phyloP scores from a whole-genome alignment of 1,284 basidiomycete species.

The Leccinum fuscescens region DNA sequence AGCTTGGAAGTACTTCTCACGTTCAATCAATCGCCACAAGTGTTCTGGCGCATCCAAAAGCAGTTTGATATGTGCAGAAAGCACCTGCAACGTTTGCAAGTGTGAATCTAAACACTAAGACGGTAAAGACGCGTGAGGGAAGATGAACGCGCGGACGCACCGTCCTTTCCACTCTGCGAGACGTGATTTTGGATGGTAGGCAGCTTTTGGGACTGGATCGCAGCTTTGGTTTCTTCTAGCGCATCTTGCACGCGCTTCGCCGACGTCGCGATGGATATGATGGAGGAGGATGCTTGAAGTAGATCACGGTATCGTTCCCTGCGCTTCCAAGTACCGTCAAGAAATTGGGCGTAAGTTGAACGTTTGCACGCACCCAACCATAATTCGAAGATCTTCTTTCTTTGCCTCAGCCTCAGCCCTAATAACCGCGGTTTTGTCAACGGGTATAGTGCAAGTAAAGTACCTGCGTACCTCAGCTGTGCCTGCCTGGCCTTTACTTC shows the following conservation, averaged over 20 bases:
- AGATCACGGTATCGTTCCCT: constrained; percentile 95
- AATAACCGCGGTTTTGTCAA: constrained; percentile 30
- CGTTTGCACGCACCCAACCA: constrained; percentile 82
- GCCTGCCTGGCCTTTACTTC: constrained; percentile 41
- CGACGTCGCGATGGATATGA: constrained; percentile 71
- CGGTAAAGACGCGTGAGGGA: background rate
- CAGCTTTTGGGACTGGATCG: constrained; percentile 48
- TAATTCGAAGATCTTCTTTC: constrained; percentile 86
- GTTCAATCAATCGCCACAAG: constrained; percentile 81
- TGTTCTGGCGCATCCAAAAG: constrained; percentile 87
- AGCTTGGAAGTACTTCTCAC: constrained; percentile 74
- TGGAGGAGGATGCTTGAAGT: constrained; percentile 86
- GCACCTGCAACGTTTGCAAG: constrained; percentile 65
- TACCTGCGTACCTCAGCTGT: constrained; percentile 57
- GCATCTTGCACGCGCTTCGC: constrained; percentile 61
- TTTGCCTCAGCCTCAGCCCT: constrained; percentile 88
- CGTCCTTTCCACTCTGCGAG: constrained; percentile 46
- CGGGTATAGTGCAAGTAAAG: constrained; percentile 27
- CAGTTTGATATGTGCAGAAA: constrained; percentile 86
- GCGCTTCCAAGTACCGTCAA: constrained; percentile 48
- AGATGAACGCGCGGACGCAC: constrained; percentile 33
- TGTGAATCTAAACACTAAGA: constrained; percentile 52
- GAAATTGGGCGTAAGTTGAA: constrained; percentile 6
- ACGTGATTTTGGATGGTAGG: constrained; percentile 43
- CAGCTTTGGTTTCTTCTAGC: constrained; percentile 56